Conservation (phyloP, 495 filamentous ascomycete species). For the Aspergillus incahuasiensis region DNA sequence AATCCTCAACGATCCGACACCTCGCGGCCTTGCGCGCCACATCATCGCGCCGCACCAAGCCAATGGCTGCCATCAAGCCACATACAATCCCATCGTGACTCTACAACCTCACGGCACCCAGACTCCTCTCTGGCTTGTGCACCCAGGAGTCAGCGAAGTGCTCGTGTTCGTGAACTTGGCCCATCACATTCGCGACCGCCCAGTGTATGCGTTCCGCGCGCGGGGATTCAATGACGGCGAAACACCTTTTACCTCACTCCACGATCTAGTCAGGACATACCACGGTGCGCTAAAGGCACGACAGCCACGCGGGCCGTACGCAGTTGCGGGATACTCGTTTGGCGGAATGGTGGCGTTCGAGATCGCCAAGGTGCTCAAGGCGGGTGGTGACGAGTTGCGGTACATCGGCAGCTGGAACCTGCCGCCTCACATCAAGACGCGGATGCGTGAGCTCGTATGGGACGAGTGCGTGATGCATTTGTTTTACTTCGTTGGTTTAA, state of each 20-base stretch:
- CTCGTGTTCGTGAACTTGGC: slow-evolving; percentile 52
- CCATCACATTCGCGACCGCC: slow-evolving; percentile 42
- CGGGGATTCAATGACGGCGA: slow-evolving; percentile 46
- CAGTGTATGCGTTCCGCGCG: slow-evolving; percentile 51
- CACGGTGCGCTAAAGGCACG: slow-evolving; percentile 33
- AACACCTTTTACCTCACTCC: slow-evolving; percentile 28
- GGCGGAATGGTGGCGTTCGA: slow-evolving; percentile 55
- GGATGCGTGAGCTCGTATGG: slow-evolving; percentile 48
- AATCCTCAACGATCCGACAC: slow-evolving; percentile 3
- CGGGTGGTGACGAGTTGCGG: slow-evolving; percentile 21
- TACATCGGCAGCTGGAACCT: slow-evolving; percentile 32
- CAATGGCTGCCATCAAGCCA: slow-evolving; percentile 9
- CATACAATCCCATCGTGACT: slow-evolving; percentile 43
- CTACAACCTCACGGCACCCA: slow-evolving; percentile 40
- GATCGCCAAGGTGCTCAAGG: slow-evolving; percentile 42
- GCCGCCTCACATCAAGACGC: slow-evolving; percentile 49
- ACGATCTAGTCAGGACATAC: slow-evolving; percentile 39
- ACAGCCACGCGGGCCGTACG: slow-evolving; percentile 53
- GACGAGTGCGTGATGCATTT: slow-evolving; percentile 43
- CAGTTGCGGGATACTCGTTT: slow-evolving; percentile 52
- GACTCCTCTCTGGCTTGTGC: slow-evolving; percentile 49
- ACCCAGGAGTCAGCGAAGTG: slow-evolving; percentile 54
- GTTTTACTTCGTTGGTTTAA: slow-evolving; percentile 44
- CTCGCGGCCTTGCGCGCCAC: slow-evolving; percentile 20
- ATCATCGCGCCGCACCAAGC: slow-evolving; percentile 17